These are phyloP conservation scores for Arthroderma sp. DNA, from an alignment of 2,329 filamentous ascomycete genomes.

Conservation along the genomic window DNA sequence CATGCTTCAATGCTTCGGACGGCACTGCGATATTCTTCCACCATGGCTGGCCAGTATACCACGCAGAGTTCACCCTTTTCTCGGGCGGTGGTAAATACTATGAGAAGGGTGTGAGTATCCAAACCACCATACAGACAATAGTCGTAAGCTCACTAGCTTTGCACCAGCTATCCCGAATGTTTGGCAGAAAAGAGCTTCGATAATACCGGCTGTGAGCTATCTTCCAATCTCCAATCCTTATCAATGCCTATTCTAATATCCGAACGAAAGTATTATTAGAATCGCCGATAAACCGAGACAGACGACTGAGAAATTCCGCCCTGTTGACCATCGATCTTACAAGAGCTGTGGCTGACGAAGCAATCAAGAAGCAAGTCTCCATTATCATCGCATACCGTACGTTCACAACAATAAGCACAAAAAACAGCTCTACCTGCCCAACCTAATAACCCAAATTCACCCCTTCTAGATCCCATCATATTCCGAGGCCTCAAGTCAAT, in stretches of 20 bases:
- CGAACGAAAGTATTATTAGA: constrained; percentile 48
- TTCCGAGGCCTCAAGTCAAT: constrained; percentile 85
- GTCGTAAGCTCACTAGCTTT: constrained; percentile 6
- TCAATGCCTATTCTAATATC: too few relatives aligned
- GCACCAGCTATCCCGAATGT: constrained; percentile 65
- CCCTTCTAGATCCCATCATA: constrained; percentile 64
- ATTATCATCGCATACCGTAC: constrained; percentile 82
- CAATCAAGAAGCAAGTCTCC: constrained; percentile 60
- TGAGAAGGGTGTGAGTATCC: constrained; percentile 57
- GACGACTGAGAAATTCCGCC: constrained; percentile 50
- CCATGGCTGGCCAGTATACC: constrained; percentile 7
- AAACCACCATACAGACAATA: background rate
- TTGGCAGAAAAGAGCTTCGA: constrained; percentile 87
- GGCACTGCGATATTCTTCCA: constrained; percentile 5
- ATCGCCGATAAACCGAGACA: constrained; percentile 47
- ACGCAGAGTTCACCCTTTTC: constrained; percentile 46
- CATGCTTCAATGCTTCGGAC: constrained; percentile 7
- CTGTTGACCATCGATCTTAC: constrained; percentile 87
- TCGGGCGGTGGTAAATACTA: constrained; percentile 57
- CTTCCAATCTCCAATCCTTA: too few relatives aligned
- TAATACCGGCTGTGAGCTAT: constrained; percentile 63
- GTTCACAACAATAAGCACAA: constrained; percentile 10
- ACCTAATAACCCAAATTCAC: background rate
- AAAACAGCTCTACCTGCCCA: background rate
- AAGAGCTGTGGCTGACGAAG: constrained; percentile 76